Conservation (phyloP, 257 asterid genomes). For the Thymus mandschuricus region DNA sequence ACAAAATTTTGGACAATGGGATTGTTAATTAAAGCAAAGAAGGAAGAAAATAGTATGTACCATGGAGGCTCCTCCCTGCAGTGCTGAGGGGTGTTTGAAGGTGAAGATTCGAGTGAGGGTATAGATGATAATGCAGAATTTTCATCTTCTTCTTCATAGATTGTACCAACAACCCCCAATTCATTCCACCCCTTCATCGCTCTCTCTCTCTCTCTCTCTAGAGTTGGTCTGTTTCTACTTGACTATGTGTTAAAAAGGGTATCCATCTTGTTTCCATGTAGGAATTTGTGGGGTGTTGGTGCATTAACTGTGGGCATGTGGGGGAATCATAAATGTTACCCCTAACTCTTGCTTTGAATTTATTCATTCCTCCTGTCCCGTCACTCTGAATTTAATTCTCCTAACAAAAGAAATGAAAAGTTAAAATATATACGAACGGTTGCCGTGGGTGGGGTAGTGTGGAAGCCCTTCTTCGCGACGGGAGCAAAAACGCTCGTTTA, state of each 20-base stretch:
- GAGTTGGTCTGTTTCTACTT: constrained; percentile 4
- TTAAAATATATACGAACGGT: not conserved
- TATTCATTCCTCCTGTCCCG: constrained; percentile 11
- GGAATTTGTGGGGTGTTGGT: constrained; percentile 32
- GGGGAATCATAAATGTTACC: constrained; percentile 60
- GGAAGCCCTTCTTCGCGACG: not conserved
- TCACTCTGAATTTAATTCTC: constrained; percentile 15
- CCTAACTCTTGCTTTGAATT: constrained; percentile 18
- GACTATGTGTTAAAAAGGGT: too few relatives aligned
- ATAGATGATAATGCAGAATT: constrained; percentile 39
- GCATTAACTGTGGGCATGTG: constrained; percentile 63
- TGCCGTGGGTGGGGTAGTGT: not conserved
- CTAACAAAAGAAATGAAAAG: not conserved
- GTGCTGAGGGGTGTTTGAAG: constrained; percentile 40
- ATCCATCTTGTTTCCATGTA: constrained; percentile 34
- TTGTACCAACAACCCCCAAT: constrained; percentile 69
- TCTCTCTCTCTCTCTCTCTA: not conserved
- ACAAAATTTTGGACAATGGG: not conserved
- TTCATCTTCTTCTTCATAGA: constrained; percentile 75
- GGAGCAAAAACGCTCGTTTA: constrained; percentile 19
- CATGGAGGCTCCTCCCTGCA: constrained; percentile 1
- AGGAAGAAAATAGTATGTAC: not conserved
- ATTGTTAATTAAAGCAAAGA: not conserved
- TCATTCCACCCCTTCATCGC: constrained; percentile 54
- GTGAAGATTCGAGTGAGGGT: constrained; percentile 42